A percentile compares a stretch with the other conserved stretches of the same genome.
phyloP scores from a whole-genome alignment of 108 stramenopile species.

The Nannochloropsis gaditana region DNA sequence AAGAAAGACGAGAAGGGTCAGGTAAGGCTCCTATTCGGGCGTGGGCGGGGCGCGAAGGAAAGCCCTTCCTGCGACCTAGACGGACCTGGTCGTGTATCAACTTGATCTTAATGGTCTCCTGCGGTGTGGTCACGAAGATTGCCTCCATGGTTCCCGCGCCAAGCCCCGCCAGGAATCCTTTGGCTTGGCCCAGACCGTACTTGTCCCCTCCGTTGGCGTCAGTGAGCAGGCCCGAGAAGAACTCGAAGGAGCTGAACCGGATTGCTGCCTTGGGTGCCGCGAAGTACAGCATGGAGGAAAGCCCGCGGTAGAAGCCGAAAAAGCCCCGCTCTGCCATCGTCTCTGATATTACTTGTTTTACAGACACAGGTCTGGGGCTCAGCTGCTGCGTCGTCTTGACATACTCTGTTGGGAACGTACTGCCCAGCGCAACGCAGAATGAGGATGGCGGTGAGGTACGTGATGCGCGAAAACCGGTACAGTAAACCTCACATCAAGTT shows the following conservation, averaged over 20 bases:
- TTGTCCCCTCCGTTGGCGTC: constrained; percentile 34
- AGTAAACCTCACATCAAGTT: too few species aligned
- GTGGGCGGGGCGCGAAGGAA: too few species aligned
- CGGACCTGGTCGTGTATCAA: constrained; percentile 48
- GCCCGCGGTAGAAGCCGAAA: constrained; percentile 41
- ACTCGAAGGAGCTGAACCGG: constrained; percentile 44
- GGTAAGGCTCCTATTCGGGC: too few species aligned
- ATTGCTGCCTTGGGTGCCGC: constrained; percentile 46
- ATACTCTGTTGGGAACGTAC: constrained; percentile 47
- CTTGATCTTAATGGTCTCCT: constrained; percentile 51
- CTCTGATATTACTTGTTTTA: constrained; percentile 21
- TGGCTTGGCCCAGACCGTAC: constrained; percentile 35
- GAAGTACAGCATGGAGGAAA: constrained; percentile 44
- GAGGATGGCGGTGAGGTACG: too few species aligned
- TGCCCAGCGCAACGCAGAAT: background rate
- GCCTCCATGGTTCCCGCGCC: constrained; percentile 44
- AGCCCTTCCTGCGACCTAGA: background rate
- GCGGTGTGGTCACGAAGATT: constrained; percentile 43
- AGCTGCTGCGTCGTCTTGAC: constrained; percentile 45
- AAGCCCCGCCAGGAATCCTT: constrained; percentile 45
- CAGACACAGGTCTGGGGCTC: constrained; percentile 25
- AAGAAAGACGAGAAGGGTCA: background rate
- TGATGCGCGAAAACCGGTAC: too few species aligned
- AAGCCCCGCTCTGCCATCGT: constrained; percentile 23
- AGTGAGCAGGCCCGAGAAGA: constrained; percentile 29